These are phyloP conservation scores for Penicillium herquei DNA, from an alignment of 495 filamentous ascomycete species.

Conservation along the genomic window DNA sequence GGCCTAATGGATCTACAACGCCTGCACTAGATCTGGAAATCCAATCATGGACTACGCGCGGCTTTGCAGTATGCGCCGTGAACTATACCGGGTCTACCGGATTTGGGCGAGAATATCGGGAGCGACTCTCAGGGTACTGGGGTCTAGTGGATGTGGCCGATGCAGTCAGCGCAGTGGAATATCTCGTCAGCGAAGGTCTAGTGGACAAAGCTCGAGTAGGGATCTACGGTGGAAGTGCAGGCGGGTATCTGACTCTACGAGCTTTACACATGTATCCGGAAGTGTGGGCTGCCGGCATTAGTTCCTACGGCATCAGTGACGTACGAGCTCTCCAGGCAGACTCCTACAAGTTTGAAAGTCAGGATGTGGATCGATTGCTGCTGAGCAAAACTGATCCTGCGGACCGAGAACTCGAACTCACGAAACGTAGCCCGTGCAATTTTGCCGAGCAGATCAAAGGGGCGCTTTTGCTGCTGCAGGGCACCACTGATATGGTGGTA, in stretches of 20 bases:
- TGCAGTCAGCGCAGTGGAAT: constrained; percentile 39
- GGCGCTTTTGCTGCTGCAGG: constrained; percentile 48
- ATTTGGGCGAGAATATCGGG: constrained; percentile 46
- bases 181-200: constrained; percentile 29
- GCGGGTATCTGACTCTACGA: constrained; percentile 49
- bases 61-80: constrained; percentile 45
- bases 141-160: constrained; percentile 46
- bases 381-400: constrained; percentile 25
- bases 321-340: constrained; percentile 35
- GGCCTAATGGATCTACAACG: constrained; percentile 39
- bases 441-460: constrained; percentile 44
- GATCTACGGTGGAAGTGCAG: constrained; percentile 46
- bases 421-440: constrained; percentile 41
- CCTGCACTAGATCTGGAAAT: constrained; percentile 31
- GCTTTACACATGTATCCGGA: constrained; percentile 32
- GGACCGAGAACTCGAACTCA: constrained; percentile 36
- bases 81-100: constrained; percentile 52
- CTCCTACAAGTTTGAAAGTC: constrained; percentile 53
- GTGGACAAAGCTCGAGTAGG: constrained; percentile 41
- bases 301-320: constrained; percentile 47
- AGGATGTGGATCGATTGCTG: constrained; percentile 43
- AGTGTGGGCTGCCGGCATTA: constrained; percentile 40
- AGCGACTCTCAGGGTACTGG: constrained; percentile 42
- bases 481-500: constrained; percentile 46
- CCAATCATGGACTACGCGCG: constrained; percentile 53